These are phyloP conservation scores for Aspergillus indologenus DNA, from an alignment of 495 filamentous ascomycete species.

Conservation along the genomic window DNA sequence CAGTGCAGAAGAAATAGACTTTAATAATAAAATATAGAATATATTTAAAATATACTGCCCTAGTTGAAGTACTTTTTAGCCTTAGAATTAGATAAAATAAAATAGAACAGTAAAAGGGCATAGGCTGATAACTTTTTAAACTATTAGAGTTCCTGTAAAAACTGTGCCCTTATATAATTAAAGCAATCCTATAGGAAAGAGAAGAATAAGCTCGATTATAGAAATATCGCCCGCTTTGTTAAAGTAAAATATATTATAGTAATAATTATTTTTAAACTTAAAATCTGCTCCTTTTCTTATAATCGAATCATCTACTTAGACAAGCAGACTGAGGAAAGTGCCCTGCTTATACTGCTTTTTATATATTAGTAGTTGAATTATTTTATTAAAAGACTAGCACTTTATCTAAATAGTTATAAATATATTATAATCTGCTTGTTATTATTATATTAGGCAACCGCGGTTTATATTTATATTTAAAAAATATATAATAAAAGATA, in stretches of 20 bases:
- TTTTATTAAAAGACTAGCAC: background rate
- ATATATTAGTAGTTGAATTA: background rate
- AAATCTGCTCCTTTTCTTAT: background rate
- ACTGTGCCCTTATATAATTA: background rate
- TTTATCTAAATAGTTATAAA: background rate
- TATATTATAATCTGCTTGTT: background rate
- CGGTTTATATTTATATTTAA: background rate
- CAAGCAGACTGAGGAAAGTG: background rate
- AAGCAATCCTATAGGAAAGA: background rate
- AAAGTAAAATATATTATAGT: background rate
- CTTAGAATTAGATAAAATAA: background rate
- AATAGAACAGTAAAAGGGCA: background rate
- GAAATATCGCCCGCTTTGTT: background rate
- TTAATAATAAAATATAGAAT: background rate
- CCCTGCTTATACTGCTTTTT: background rate
- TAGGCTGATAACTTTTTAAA: background rate
- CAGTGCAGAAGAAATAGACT: constrained; percentile 31
- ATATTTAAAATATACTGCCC: background rate
- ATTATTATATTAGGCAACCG: background rate
- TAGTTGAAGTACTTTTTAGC: background rate
- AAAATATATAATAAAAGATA: background rate
- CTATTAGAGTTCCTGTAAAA: background rate
- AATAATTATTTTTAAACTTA: background rate
- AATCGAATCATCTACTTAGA: background rate
- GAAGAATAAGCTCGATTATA: background rate